These are phyloP conservation scores for Geotrichum histeridarum DNA, from an alignment of 1,139 yeast species.

Conservation along the genomic window DNA sequence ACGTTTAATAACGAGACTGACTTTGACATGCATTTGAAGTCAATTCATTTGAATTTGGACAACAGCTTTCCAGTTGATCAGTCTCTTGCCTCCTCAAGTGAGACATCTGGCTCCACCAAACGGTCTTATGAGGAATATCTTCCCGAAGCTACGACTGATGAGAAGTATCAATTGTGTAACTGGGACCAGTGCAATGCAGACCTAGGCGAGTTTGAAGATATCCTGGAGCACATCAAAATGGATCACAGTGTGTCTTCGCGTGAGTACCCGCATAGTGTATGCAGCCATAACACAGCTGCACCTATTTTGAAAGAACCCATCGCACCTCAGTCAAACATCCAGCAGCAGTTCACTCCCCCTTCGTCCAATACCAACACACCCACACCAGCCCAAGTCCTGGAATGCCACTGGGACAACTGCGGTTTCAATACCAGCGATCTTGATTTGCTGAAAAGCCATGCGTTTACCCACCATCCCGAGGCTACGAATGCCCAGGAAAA, in stretches of 20 bases:
- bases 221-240: constrained; percentile 36
- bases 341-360: constrained; percentile 1
- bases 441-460: constrained; percentile 39
- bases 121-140: constrained; percentile 7
- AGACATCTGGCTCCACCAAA: constrained; percentile 7
- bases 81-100: constrained; percentile 12
- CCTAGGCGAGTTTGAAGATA: constrained; percentile 32
- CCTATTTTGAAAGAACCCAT: neutral
- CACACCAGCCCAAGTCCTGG: constrained; percentile 16
- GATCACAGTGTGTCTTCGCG: constrained; percentile 33
- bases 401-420: constrained; percentile 37
- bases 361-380: constrained; percentile 5
- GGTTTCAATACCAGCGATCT: constrained; percentile 26
- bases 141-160: neutral
- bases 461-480: constrained; percentile 48
- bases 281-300: constrained; percentile 6
- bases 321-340: neutral
- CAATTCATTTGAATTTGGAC: constrained; percentile 17
- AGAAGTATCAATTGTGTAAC: constrained; percentile 30
- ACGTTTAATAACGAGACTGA: constrained; percentile 30
- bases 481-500: constrained; percentile 15
- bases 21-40: constrained; percentile 33
- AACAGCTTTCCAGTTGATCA: constrained; percentile 12
- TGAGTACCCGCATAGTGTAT: constrained; percentile 20
- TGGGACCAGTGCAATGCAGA: constrained; percentile 40